A percentile compares a stretch with the other conserved stretches of the same genome.
Conservation (phyloP, 345 rosid species). For the Rhodamnia argentea region DNA sequence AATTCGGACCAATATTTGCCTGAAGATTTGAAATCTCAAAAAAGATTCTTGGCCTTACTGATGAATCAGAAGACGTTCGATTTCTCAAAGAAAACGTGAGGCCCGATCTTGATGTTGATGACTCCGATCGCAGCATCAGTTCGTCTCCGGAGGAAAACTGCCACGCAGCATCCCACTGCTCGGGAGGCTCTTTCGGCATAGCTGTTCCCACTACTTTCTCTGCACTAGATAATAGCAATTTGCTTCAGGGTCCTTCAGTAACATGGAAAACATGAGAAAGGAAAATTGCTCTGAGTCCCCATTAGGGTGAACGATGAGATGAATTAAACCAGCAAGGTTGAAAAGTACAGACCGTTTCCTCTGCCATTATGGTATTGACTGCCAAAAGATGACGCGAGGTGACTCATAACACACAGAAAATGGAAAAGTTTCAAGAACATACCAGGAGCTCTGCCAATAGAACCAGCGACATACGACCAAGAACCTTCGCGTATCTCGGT, state of each 20-base stretch:
- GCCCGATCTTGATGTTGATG: conserved; percentile 23
- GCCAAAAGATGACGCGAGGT: background rate
- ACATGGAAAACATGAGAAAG: background rate
- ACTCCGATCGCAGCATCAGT: conserved; percentile 36
- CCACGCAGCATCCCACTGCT: conserved; percentile 59
- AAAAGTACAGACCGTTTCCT: background rate
- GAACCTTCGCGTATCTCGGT: conserved; percentile 81
- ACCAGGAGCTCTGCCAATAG: conserved; percentile 93
- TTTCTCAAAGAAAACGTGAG: conserved; percentile 28
- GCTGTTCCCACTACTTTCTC: conserved; percentile 85
- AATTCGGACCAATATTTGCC: background rate
- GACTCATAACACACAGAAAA: background rate
- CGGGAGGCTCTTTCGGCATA: conserved; percentile 49
- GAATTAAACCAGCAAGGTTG: background rate
- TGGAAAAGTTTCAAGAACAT: conserved; percentile 10
- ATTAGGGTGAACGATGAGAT: background rate
- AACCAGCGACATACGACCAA: conserved; percentile 82
- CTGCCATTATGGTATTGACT: background rate
- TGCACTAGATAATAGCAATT: conserved; percentile 47
- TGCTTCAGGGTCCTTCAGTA: background rate
- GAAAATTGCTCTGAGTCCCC: background rate
- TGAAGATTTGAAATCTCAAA: background rate
- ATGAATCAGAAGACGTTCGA: conserved; percentile 27
- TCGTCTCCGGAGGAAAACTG: conserved; percentile 77
- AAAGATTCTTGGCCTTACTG: conserved; percentile 11